Evolutionary conservation across 441 rosid genomes (phyloP), one percentile per base, ranked within the genome.

Genomic region (Pelargonium myrrhifolium): DNA sequence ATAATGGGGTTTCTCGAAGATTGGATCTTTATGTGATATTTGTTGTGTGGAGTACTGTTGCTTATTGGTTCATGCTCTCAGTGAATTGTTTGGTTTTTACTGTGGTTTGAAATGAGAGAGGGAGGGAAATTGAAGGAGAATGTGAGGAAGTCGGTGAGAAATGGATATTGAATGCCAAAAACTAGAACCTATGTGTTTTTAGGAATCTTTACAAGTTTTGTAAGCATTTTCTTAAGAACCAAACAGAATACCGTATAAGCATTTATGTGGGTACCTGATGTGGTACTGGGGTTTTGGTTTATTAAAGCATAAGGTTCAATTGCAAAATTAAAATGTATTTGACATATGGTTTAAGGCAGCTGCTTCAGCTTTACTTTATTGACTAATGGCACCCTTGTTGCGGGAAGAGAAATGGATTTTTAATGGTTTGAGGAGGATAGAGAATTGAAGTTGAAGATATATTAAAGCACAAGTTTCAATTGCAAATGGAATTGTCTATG

Each of bases 41-140:
- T 53, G 7, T 7, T 55, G 60, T 7, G 20, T 53, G 20, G 59
- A 9, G 20, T 5, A n/a, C 17, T 12, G 22, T 53, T 53, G 3
- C 59, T 53, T 53, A 15, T 53, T 18, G 59, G 59, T 53, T 53
- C 21, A 53, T 53, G 59, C 18, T 53, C 59, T 53, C 59, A 17
- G 0, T 53, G 20, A 51, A 51, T 15, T 17, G 2, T n/a, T 51
- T 17, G 58, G 59, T 21, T 7, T 20, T 20, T 53, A 17, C 40
- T 37, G 9, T 9, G 40, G 40, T 37, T 37, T 37, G 9, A 37
- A 37, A 6, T 37, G 9, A 35, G 37, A 51, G 9, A 3, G 58
- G 21, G 58, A 51, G 58, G 12, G 58, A 17, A 1, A 17, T 53
- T 15, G 9, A 53, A 5, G 9, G 59, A 17, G 20, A n/a, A 51